Percentiles rank a stretch among this genome's conserved stretches.
Conservation (phyloP, 805 yeast genomes). For the Wickerhamiella cacticola region DNA sequence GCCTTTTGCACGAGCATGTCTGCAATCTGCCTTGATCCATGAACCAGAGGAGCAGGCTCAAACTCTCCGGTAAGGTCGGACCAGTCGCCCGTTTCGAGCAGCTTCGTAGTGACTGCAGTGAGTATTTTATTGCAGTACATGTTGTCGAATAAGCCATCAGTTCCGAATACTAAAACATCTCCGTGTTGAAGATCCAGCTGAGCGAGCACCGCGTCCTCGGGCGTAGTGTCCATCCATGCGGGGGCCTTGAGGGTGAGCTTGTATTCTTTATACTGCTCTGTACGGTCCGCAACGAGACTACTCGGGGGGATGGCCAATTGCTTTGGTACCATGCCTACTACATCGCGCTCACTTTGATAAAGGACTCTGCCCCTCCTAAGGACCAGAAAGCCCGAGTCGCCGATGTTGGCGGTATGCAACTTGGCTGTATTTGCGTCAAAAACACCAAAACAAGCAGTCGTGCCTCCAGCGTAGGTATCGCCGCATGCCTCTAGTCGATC, state of each 20-base stretch:
- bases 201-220: constrained; percentile 56
- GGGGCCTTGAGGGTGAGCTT: constrained; percentile 9
- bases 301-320: constrained; percentile 79
- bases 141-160: constrained; percentile 91
- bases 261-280: constrained; percentile 1
- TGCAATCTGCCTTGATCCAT: constrained; percentile 38
- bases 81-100: constrained; percentile 30
- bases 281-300: constrained; percentile 24
- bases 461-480: constrained; percentile 76
- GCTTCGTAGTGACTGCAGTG: constrained; percentile 46
- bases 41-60: constrained; percentile 18
- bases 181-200: constrained; percentile 51
- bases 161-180: constrained; percentile 74
- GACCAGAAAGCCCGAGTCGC: constrained; percentile 91
- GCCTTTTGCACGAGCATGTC: constrained; percentile 53
- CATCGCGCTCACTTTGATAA: constrained; percentile 16
- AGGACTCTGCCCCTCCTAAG: constrained; percentile 55
- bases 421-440: constrained; percentile 38
- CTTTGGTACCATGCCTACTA: constrained; percentile 50
- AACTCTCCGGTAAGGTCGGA: constrained; percentile 22
- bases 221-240: constrained; percentile 48
- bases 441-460: constrained; percentile 81
- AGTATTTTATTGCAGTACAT: constrained; percentile 62
- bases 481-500: constrained; percentile 40
- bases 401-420: constrained; percentile 64